Conservation (phyloP, 2,329 filamentous ascomycete genomes). For the Xylaria multiplex region DNA sequence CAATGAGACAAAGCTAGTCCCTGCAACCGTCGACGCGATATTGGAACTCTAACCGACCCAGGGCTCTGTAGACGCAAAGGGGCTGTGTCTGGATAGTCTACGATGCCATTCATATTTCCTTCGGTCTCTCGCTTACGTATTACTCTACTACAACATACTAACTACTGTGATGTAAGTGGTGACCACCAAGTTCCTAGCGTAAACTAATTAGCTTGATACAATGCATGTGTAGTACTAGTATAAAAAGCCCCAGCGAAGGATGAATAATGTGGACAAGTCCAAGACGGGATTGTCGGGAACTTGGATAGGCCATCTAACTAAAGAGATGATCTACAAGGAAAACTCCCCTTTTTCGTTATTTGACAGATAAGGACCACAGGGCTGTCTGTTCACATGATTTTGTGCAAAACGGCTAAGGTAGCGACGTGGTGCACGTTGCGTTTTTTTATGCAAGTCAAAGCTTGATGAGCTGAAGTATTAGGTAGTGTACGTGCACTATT, state of each 20-base stretch:
- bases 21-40: no score
- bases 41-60: no score
- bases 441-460: background rate
- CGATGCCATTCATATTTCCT: no score
- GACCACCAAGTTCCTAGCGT: background rate
- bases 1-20: background rate
- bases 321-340: constrained; percentile 18
- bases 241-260: background rate
- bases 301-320: background rate
- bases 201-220: background rate
- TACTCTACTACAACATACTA: no score
- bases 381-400: background rate
- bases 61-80: no score
- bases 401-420: background rate
- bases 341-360: background rate
- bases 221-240: no score
- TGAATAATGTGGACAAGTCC: background rate
- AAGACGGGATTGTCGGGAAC: background rate
- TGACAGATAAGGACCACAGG: background rate
- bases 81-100: no score
- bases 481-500: no score
- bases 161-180: no score
- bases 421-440: constrained; percentile 4
- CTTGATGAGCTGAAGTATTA: background rate
- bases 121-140: no score